A percentile compares a stretch with the other conserved stretches of the same genome.
Evolutionary conservation across 441 rosid genomes (phyloP).

Genomic region (Daphne laureola): DNA sequence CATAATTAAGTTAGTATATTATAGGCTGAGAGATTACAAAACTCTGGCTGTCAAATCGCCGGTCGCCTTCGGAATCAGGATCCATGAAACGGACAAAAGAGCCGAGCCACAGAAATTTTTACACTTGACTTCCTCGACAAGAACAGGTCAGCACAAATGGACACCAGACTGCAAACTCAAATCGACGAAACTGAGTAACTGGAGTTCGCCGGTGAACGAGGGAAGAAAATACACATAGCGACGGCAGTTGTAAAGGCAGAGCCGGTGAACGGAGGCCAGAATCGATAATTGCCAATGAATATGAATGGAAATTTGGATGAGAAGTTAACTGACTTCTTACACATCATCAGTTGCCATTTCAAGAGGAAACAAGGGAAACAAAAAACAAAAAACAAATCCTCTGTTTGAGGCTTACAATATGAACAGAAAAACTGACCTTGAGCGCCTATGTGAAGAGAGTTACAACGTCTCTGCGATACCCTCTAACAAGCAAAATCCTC

Average conservation of each 20-base stretch:
- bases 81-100: too few relatives aligned
- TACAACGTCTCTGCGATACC: conserved; percentile 87
- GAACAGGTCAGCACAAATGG: not conserved
- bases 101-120: too few relatives aligned
- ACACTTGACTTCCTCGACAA: not conserved
- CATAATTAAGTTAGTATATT: too few relatives aligned
- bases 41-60: not conserved
- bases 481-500: conserved; percentile 89
- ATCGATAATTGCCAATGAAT: too few relatives aligned
- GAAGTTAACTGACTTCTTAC: too few relatives aligned
- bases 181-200: not conserved
- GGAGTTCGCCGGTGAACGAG: not conserved
- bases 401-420: conserved; percentile 3
- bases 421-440: too few relatives aligned
- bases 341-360: too few relatives aligned
- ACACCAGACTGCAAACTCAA: not conserved
- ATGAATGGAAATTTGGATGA: too few relatives aligned
- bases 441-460: conserved; percentile 65
- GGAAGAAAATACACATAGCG: conserved; percentile 1
- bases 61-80: too few relatives aligned
- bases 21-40: too few relatives aligned
- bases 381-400: conserved; percentile 13
- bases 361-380: too few relatives aligned
- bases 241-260: not conserved
- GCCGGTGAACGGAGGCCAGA: too few relatives aligned